phyloP scores from a whole-genome alignment of 2,329 filamentous ascomycete genomes.

The Geosmithia flava region DNA sequence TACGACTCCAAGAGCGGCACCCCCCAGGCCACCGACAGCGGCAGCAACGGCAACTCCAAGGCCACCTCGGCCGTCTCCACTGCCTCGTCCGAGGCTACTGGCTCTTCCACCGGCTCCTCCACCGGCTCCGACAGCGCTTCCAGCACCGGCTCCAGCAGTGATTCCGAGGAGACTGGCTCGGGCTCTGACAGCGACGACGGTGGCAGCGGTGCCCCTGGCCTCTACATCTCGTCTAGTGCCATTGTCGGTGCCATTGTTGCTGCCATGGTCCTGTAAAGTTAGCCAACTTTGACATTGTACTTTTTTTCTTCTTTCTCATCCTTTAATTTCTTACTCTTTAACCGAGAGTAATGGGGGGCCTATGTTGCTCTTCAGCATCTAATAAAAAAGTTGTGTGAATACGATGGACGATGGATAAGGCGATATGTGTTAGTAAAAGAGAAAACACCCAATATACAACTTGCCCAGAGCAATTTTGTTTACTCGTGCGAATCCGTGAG shows the following conservation, averaged over 20 bases:
- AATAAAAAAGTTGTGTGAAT: background rate
- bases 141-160: constrained; percentile 12
- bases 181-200: constrained; percentile 9
- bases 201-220: constrained; percentile 18
- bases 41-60: constrained; percentile 26
- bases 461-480: no score
- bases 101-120: constrained; percentile 11
- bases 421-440: no score
- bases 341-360: background rate
- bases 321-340: background rate
- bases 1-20: constrained; percentile 27
- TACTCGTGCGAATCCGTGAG: no score
- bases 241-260: constrained; percentile 36
- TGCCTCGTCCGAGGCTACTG: constrained; percentile 4
- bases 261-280: constrained; percentile 34
- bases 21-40: constrained; percentile 19
- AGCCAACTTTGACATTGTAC: background rate
- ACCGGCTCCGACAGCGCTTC: constrained; percentile 8
- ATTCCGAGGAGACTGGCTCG: constrained; percentile 13
- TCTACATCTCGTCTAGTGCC: constrained; percentile 30
- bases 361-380: background rate
- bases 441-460: no score
- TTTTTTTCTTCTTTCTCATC: background rate
- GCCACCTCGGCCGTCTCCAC: constrained; percentile 4
- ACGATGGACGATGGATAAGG: background rate